These are phyloP conservation scores for Globisporangium perplexum DNA, from an alignment of 352 stramenopile genomes.

Conservation along the genomic window DNA sequence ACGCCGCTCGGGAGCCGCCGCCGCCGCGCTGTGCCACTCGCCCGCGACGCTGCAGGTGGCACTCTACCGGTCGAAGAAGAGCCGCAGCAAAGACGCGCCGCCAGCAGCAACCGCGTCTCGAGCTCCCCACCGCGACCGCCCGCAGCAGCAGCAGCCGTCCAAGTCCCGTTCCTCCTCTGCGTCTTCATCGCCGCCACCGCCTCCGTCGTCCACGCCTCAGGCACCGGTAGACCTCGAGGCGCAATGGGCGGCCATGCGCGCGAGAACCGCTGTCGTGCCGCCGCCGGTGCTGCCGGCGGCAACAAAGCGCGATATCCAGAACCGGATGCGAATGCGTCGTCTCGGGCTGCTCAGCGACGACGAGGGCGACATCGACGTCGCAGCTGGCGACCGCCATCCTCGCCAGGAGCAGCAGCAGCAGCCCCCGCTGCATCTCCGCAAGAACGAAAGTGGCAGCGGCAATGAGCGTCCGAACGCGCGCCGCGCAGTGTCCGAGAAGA, in stretches of 20 bases:
- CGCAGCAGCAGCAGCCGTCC: not conserved
- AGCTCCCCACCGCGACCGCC: not conserved
- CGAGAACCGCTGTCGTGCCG: slow-evolving; percentile 23
- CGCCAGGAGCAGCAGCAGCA: slow-evolving; percentile 1
- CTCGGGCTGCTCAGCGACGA: slow-evolving; percentile 46
- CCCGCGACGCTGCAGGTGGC: slow-evolving; percentile 18
- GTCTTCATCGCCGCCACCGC: not conserved
- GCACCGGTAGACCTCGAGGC: slow-evolving; percentile 21
- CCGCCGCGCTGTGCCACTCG: slow-evolving; percentile 2
- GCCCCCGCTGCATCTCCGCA: slow-evolving; percentile 15
- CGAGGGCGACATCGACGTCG: slow-evolving; percentile 18
- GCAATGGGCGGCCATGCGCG: slow-evolving; percentile 42
- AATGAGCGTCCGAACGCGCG: slow-evolving; percentile 20
- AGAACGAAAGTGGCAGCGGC: slow-evolving; percentile 15
- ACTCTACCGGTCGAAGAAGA: slow-evolving; percentile 51
- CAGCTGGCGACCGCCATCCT: not conserved
- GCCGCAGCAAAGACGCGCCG: slow-evolving; percentile 30
- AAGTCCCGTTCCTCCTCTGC: slow-evolving; percentile 4
- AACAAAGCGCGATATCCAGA: slow-evolving; percentile 44
- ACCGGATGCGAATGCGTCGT: slow-evolving; percentile 53
- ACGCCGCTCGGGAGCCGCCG: slow-evolving; percentile 11
- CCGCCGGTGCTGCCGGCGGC: slow-evolving; percentile 29
- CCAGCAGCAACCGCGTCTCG: slow-evolving; percentile 11
- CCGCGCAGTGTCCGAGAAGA: slow-evolving; percentile 35
- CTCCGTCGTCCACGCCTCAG: not conserved